phyloP scores from a whole-genome alignment of 1,284 basidiomycete species.

The Tilletia indica region DNA sequence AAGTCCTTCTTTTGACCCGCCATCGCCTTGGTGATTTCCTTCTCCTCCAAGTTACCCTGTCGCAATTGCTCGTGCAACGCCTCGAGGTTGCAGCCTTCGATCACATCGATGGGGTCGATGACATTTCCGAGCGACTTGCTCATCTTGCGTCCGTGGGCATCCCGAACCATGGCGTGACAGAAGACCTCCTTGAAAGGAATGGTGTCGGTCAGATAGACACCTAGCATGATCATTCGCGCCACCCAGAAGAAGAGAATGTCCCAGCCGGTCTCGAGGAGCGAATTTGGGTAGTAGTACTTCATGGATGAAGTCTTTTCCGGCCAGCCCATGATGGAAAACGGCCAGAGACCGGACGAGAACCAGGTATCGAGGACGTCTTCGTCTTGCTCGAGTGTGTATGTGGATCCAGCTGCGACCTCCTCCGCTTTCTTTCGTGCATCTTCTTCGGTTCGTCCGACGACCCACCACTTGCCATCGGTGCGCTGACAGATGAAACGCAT shows the following conservation, averaged over 20 bases:
- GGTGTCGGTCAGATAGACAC: conserved; percentile 80
- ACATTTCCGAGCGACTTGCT: conserved; percentile 97
- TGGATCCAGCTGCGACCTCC: conserved; percentile 68
- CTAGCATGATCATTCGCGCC: conserved; percentile 94
- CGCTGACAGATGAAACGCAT: conserved; percentile 12
- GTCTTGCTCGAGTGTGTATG: conserved; percentile 83
- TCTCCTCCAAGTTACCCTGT: conserved; percentile 89
- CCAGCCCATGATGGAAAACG: conserved; percentile 97
- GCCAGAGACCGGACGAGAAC: conserved; percentile 98
- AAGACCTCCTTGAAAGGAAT: conserved; percentile 97
- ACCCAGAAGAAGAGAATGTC: conserved; percentile 99
- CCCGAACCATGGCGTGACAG: conserved; percentile 98
- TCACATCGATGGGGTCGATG: conserved; percentile 94
- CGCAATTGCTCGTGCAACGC: conserved; percentile 82
- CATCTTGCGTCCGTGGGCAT: conserved; percentile 98
- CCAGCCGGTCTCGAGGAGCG: conserved; percentile 94
- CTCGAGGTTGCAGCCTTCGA: conserved; percentile 79
- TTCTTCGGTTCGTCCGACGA: conserved; percentile 77
- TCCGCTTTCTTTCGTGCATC: conserved; percentile 78
- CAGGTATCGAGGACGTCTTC: conserved; percentile 98
- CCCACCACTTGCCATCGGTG: conserved; percentile 62
- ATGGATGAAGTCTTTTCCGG: conserved; percentile 63
- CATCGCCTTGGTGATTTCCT: conserved; percentile 86
- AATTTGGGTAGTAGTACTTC: conserved; percentile 77
- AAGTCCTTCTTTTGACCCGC: conserved; percentile 98